Conservation (phyloP, 352 stramenopile species). For the Phytophthora pseudosyringae region DNA sequence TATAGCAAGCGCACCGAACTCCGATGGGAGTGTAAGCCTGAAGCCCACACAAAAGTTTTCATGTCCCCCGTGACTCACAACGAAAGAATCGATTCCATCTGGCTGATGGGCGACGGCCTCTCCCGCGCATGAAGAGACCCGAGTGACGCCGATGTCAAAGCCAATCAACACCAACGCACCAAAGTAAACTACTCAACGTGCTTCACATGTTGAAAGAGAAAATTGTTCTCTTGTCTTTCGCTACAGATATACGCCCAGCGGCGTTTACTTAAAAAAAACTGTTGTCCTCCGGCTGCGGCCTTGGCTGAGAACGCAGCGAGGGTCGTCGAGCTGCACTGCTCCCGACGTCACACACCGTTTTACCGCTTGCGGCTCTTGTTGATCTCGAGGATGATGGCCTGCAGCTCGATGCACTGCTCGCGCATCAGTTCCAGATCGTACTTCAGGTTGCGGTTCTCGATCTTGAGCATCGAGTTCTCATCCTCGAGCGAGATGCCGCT, state of each 20-base stretch:
- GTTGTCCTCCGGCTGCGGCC: constrained; percentile 17
- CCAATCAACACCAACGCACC: background rate
- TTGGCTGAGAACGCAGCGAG: constrained; percentile 8
- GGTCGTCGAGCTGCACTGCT: constrained; percentile 19
- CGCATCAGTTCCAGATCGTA: constrained; percentile 91
- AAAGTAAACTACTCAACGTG: constrained; percentile 24
- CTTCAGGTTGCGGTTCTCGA: constrained; percentile 89
- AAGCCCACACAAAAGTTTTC: constrained; percentile 20
- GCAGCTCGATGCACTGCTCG: constrained; percentile 88
- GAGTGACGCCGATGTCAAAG: constrained; percentile 6
- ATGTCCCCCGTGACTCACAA: constrained; percentile 28
- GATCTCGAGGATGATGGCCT: constrained; percentile 90
- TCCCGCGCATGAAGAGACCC: constrained; percentile 1
- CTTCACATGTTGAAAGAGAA: constrained; percentile 39
- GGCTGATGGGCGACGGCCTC: constrained; percentile 21
- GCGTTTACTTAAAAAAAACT: constrained; percentile 41
- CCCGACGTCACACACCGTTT: constrained; percentile 18
- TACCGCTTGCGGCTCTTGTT: constrained; percentile 91
- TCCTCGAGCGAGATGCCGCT: constrained; percentile 80
- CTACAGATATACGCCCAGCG: constrained; percentile 44
- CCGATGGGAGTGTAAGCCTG: constrained; percentile 17
- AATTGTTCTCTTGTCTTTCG: constrained; percentile 27
- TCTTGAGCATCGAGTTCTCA: constrained; percentile 88
- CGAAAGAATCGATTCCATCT: constrained; percentile 18
- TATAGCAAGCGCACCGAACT: constrained; percentile 25